Evolutionary conservation across 2,329 filamentous ascomycete species (phyloP), one percentile per base, ranked within the genome.

Genomic region (Fonsecaea multimorphosa): DNA sequence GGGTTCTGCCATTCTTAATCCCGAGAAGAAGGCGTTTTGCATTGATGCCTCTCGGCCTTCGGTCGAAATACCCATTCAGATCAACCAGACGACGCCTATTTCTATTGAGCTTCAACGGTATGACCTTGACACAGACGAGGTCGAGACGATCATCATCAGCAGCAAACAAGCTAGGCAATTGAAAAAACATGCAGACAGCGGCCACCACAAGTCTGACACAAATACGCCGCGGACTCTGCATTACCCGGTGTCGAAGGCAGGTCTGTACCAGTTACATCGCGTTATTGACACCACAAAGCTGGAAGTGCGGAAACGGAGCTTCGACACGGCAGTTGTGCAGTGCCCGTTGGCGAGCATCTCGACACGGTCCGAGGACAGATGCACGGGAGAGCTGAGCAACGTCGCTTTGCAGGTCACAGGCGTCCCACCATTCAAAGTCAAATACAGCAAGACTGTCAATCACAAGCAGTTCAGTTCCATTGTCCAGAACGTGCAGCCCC

Each of bases 231-330:
- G 91, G 59, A 84, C 87, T 58, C 87, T 96, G 73, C 85, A 89
- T 60, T 91, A 92, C 72, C 83, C 86, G 0, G 85, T 96, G 40
- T 96, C 92, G 80, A 95, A 95, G 77, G 87, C 92, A 1, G 95
- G 95, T 38, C 85, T 96, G 22, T 99, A 99, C 78, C 86, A 90
- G 49, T 84, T 99, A 34, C 86, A 89, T 64, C 92, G 89, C 75
- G 93, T 99, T 9, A 81, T 97, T 69, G 95, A 99, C 76, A 90
- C 96, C 76, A 95, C 96, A 66, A 96, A 97, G 77, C 86, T 99
- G 34, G 93, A 98, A 76, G 92, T 97, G 11, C 92, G 93, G 73
- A 87, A 91, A 46, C 84, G 86, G 46, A 85, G 84, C 59, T 89
- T 89, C 56, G 91, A 95, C 72, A 91, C 93, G 0, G 89, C 96